These are phyloP conservation scores for Inga leiocalycina DNA, from an alignment of 306 rosid species.

Conservation along the genomic window DNA sequence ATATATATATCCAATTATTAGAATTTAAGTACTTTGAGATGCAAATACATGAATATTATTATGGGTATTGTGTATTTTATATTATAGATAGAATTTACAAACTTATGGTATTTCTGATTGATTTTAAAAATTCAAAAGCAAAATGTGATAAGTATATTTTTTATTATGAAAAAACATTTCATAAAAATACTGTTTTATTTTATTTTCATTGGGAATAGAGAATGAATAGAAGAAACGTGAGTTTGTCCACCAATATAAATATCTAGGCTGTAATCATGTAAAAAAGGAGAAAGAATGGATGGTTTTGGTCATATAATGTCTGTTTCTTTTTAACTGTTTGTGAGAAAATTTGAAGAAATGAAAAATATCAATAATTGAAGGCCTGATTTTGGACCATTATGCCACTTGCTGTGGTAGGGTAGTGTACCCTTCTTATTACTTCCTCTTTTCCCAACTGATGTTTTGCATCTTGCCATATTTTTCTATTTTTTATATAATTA, in stretches of 20 bases:
- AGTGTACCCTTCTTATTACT: not conserved
- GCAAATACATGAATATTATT: too few species aligned
- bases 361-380: not conserved
- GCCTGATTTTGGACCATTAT: not conserved
- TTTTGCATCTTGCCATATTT: not conserved
- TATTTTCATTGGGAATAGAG: not conserved
- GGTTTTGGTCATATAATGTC: not conserved
- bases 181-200: too few species aligned
- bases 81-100: too few species aligned
- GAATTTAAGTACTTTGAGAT: too few species aligned
- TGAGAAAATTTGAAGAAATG: not conserved
- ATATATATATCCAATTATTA: too few species aligned
- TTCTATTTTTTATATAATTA: not conserved
- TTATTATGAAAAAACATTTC: too few species aligned
- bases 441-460: not conserved
- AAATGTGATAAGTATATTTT: too few species aligned
- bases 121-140: too few species aligned
- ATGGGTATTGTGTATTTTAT: too few species aligned
- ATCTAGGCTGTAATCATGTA: not conserved
- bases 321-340: not conserved
- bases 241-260: not conserved
- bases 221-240: slow-evolving; percentile 1
- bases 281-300: not conserved
- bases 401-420: not conserved
- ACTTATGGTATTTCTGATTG: too few species aligned